Conservation (phyloP, 352 stramenopile species). For the Phytopythium boreale region DNA sequence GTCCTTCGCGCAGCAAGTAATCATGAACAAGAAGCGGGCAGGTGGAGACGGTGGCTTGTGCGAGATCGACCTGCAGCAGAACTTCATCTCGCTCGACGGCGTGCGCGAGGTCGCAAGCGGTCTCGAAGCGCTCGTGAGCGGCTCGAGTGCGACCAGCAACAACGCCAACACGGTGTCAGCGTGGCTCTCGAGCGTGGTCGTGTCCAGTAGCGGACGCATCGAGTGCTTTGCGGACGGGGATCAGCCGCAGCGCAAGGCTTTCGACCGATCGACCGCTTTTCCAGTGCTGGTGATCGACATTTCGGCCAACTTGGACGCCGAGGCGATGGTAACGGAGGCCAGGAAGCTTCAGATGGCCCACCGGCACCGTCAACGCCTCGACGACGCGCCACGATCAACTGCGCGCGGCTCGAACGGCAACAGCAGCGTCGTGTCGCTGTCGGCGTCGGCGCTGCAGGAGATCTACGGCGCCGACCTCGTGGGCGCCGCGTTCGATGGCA, state of each 20-base stretch:
- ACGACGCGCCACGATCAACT: constrained; percentile 6
- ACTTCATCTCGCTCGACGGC: constrained; percentile 67
- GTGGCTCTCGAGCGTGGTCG: constrained; percentile 33
- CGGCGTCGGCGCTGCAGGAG: constrained; percentile 32
- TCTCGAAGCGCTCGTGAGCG: constrained; percentile 29
- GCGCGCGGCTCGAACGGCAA: constrained; percentile 8
- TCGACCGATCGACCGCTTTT: not conserved
- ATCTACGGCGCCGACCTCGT: constrained; percentile 73
- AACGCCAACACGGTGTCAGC: not conserved
- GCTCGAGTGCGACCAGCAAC: not conserved
- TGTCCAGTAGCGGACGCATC: constrained; percentile 45
- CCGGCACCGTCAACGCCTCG: constrained; percentile 13
- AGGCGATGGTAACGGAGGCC: constrained; percentile 27
- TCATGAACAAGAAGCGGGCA: constrained; percentile 3
- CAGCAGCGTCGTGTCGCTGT: constrained; percentile 14
- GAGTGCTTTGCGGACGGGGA: constrained; percentile 37
- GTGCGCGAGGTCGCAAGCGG: constrained; percentile 47
- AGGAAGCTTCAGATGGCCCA: constrained; percentile 19
- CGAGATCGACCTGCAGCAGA: constrained; percentile 66
- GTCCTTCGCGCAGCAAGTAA: constrained; percentile 24
- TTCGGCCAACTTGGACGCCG: constrained; percentile 39
- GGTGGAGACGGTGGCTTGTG: constrained; percentile 10
- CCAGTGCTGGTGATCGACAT: constrained; percentile 47
- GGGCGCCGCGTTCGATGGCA: constrained; percentile 20
- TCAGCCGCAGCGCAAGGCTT: not conserved